Evolutionary conservation across 208 protist genomes (phyloP), one percentile per base, ranked within the genome.

Genomic region (Trypanosoma vivax): DNA sequence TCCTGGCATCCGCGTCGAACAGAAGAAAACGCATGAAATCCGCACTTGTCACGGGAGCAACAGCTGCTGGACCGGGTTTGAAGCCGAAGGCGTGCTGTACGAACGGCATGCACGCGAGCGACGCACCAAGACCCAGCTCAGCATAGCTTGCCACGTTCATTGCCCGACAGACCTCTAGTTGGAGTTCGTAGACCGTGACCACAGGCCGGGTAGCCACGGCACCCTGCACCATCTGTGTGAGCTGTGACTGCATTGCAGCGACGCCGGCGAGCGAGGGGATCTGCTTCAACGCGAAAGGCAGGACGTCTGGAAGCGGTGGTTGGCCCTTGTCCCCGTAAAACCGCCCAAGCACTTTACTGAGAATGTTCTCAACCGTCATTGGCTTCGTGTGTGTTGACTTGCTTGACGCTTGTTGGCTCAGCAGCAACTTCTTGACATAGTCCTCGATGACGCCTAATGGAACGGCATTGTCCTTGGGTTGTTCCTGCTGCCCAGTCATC

Each of bases 181-280:
- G 73, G 5, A 94, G 54, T n/a, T 94, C 87, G 60, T 76, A 63
- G n/a, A 94, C 10, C 4, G 87, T 94, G 10, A 88, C 78, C 1
- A 94, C 67, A 16, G 83, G 71, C 3, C 80, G 73, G 0, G 80
- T 89, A 18, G 67, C 70, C 40, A 91, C 67, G 13, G 79, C 76
- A 5, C 63, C 53, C 28, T 80, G 54, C 11, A 94, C 57, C 5
- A 63, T 47, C 9, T 65, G 50, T 24, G 78, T 86, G 0, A 91
- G 43, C 1, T 78, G 69, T 35, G 64, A 46, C 56, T 94, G 77
- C 19, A 72, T 23, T 5, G 61, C 34, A 11, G 83, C 76, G 5
- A 88, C 37, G 9, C 45, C 46, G 21, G 58, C 55, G 24, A 93
- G 55, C 0, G 69, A 60, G 13, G 81, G 85, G 7, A 93, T 50